Evolutionary conservation across 1,139 yeast species (phyloP), one percentile per base, ranked within the genome.

Genomic region (Suhomyces atakaporum): DNA sequence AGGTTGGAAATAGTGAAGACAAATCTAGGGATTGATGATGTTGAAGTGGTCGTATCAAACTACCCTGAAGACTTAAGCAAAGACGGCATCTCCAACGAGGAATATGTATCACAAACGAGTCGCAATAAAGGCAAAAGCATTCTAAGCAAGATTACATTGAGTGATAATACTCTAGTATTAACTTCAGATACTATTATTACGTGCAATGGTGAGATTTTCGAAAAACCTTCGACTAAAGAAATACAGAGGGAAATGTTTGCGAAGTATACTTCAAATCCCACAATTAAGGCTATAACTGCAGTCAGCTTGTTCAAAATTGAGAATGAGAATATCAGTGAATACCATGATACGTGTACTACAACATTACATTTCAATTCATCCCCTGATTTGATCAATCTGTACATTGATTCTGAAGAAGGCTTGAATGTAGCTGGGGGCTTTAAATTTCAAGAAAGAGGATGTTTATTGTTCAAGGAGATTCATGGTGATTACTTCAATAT

Each of bases 171-270:
- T 14, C 52, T 86, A 2, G 62, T 81, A 3, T 51, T 86, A 4
- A 79, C 95, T 1, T 92, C 96, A n/a, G 97, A 94, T 54, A 88
- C 97, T 0, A 75, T 92, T 7, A 77, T 90, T n/a, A 78, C 79
- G 16, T 67, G 77, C 32, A 69, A 75, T 29, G 80, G 79, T 3
- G 53, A 58, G 19, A 78, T 90, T 8, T 73, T 80, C 46, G 97
- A 90, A 56, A 92, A 92, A 57, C 98, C 98, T 0, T 56, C 53
- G 6, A 66, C 71, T 6, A 68, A 68, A 38, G 65, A 63, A 7
- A 53, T 35, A 11, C 76, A 71, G 40, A 27, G 45, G 20, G 36
- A 73, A 56, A 43, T 89, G 88, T 57, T 69, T 57, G 29, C 53
- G 37, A 16, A 73, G 64, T 73, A 73, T 77, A 47, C 63, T 62